Base-by-base conservation (phyloP, 208 protist species). In the Strigomonas culicis region DNA sequence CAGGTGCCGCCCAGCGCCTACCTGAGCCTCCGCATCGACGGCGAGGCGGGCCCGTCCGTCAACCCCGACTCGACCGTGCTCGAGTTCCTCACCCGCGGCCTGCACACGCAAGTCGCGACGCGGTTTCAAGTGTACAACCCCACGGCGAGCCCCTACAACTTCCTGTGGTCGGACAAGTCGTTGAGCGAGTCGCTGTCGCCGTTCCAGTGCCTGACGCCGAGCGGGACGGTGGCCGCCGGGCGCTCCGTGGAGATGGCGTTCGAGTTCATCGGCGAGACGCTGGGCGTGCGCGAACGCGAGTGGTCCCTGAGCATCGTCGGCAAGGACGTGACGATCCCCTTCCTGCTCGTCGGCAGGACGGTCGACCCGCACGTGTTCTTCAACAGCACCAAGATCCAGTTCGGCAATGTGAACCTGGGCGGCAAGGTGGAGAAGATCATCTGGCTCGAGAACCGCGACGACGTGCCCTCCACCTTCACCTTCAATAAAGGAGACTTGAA, bases 111-210 rank as follows among this genome's bases (percentile, higher is more conserved):
- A 46, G 92, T 90, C 56, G 90, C 81, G 36, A 70, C 81, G 60
- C 68, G 74, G 46, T 99, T 99, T 80, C 91, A 89, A 62, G 85
- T 99, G 15, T 68, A 98, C 62, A 99, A 99, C 80, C 98, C 98
- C 39, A 99, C 91, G 21, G 75, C 88, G 10, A 70, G 79, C 47
- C 59, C 73, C 10, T 98, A 98, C 80, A 80, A 89, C n/a, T 99
- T 90, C 79, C 80, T 95, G 59, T 99, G 98, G 97, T 67, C 74
- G 6, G 86, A 94, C 32, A 68, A 84, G 53, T 25, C 70, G 0
- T 49, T 59, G 24, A 55, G 43, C 24, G 69, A 55, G 25, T 63
- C 60, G 15, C 28, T 89, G 6, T 81, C 75, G 19, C 88, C 93
- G 1, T 98, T 99, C 77, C 73, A 82, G 31, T 98, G 95, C 72